Conservation (phyloP, 306 rosid genomes). For the Pyrus pyrifolia region DNA sequence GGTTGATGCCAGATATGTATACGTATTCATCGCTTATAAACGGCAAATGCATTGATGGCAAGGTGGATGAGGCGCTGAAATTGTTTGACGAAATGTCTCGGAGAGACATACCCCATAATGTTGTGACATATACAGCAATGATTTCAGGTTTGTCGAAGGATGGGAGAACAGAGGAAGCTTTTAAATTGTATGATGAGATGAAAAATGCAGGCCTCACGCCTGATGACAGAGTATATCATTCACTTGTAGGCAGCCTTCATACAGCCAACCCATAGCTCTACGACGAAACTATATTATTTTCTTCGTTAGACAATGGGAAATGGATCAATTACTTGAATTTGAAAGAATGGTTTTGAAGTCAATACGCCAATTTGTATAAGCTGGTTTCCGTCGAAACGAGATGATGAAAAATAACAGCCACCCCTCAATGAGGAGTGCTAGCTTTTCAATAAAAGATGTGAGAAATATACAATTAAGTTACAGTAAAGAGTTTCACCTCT, state of each 20-base stretch:
- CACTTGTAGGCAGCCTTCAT: conserved; percentile 67
- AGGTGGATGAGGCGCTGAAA: conserved; percentile 50
- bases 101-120: conserved; percentile 40
- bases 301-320: not conserved
- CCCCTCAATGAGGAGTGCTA: not conserved
- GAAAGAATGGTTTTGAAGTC: not conserved
- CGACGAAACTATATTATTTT: not conserved
- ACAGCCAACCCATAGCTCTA: conserved; percentile 11
- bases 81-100: conserved; percentile 57
- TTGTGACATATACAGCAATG: conserved; percentile 54
- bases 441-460: not conserved
- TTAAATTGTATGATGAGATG: conserved; percentile 70
- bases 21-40: conserved; percentile 61
- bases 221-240: conserved; percentile 63
- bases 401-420: not conserved
- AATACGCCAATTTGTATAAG: not conserved
- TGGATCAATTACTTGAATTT: not conserved
- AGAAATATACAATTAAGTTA: conserved; percentile 4
- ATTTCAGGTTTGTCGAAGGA: conserved; percentile 75
- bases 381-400: not conserved
- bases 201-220: conserved; percentile 46
- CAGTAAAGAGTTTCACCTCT: conserved; percentile 9
- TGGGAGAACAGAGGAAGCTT: conserved; percentile 77
- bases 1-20: conserved; percentile 54
- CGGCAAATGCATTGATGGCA: conserved; percentile 64